Evolutionary conservation across 352 stramenopile species (phyloP), one percentile per base, ranked within the genome.

Genomic region (Globisporangium cederbergense): DNA sequence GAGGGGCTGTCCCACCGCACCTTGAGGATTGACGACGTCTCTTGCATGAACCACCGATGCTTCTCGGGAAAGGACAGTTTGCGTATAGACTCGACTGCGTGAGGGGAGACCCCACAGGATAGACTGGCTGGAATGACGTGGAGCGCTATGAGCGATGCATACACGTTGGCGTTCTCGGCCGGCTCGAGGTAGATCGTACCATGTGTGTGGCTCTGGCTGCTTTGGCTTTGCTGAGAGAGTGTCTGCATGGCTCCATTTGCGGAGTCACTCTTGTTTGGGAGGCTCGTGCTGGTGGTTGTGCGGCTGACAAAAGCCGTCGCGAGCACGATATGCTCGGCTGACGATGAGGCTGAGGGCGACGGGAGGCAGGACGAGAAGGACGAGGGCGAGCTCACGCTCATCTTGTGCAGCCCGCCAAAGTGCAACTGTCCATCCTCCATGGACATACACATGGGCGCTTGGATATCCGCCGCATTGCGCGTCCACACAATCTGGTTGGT

Each of bases 41-140:
- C 72, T 30, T 83, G 74, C 68, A 88, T 74, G 46, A 88, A 83
- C 74, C 76, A 88, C 4, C 68, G 72, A 36, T 88, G 78, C 59
- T 83, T 83, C 63, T 83, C 70, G 0, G 78, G 76, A 45, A 88
- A 88, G 36, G 72, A 73, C 34, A 78, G 65, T 11, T 51, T 20
- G 2, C 78, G 76, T 10, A 87, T 28, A 5, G 71, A 71, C 22
- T 82, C 69, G 13, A 84, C 54, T 0, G 68, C 69, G 22, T 73
- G 70, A 16, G 71, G 57, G 10, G 76, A 75, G 6, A 77, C 54
- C 4, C 66, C 66, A 4, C 65, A 56, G 43, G 60, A 71, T 28
- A 61, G 30, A 42, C 50, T 68, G 40, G 49, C 50, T 5, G 49
- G 38, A 13, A 76, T 52, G 14, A 55, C 58, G 54, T 67, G 62